Conservation (phyloP, 345 rosid species). For the Gossypium stocksii region DNA sequence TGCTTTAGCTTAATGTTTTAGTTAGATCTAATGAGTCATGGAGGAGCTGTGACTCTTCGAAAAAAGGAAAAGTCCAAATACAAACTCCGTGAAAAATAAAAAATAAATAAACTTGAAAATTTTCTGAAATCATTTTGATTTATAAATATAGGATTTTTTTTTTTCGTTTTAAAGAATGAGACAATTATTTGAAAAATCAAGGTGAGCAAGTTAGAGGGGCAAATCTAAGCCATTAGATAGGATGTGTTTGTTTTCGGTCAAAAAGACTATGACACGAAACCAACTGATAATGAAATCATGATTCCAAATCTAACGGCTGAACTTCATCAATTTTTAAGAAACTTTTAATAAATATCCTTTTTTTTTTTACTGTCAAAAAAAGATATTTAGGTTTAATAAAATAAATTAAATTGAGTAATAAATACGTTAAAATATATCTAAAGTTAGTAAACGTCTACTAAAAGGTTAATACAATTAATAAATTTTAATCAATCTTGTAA, state of each 20-base stretch:
- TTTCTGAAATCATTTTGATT: not conserved
- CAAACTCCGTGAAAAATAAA: not conserved
- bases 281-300: not conserved
- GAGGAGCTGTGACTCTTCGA: not conserved
- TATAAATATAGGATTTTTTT: not conserved
- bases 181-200: no score
- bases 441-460: no score
- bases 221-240: no score
- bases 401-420: no score
- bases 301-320: constrained; percentile 23
- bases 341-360: no score
- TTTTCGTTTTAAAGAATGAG: no score
- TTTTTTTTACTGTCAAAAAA: no score
- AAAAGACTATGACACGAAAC: constrained; percentile 19
- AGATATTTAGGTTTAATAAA: no score
- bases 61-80: not conserved
- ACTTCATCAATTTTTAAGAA: not conserved
- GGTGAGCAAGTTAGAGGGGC: no score
- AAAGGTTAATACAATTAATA: not conserved
- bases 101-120: not conserved
- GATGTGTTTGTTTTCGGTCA: not conserved
- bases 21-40: constrained; percentile 4
- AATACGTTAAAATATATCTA: no score
- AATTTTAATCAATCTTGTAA: no score
- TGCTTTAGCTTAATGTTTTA: constrained; percentile 9